Evolutionary conservation across 371 early-diverging fungal species (phyloP).

Genomic region (Saksenaea oblongispora): DNA sequence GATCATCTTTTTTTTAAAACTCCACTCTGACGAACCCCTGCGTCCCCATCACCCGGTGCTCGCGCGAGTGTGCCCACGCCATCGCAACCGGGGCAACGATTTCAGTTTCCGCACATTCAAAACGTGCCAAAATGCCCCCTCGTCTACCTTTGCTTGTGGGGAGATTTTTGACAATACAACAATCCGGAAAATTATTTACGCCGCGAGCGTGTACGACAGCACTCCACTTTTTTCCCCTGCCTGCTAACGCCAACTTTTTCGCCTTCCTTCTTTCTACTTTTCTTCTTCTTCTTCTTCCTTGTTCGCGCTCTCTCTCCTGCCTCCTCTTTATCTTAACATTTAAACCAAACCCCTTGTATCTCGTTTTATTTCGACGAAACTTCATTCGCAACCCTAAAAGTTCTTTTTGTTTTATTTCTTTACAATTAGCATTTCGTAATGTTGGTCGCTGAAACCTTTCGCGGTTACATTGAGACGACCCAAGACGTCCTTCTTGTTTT

Average conservation of each 20-base stretch:
- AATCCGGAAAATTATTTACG: neutral
- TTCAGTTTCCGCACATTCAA: neutral
- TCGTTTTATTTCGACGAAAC: neutral
- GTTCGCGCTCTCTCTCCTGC: neutral
- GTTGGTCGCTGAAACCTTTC: constrained; percentile 60
- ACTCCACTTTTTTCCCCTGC: constrained; percentile 5
- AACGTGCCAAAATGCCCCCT: neutral
- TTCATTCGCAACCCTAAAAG: neutral
- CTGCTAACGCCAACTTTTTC: constrained; percentile 9
- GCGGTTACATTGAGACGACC: constrained; percentile 71
- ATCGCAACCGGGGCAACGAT: constrained; percentile 2
- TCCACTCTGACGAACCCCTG: neutral
- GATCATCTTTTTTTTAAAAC: constrained; percentile 3
- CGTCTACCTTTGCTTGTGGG: neutral
- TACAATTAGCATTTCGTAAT: constrained; percentile 9
- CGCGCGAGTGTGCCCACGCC: constrained; percentile 6
- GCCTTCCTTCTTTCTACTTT: constrained; percentile 3
- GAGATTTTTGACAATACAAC: neutral
- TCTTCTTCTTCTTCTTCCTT: constrained; percentile 7
- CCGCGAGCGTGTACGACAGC: constrained; percentile 1
- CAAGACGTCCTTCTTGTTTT: constrained; percentile 75
- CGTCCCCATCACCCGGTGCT: constrained; percentile 5
- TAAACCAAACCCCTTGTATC: neutral
- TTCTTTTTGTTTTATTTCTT: constrained; percentile 8
- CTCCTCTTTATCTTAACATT: neutral